These are phyloP conservation scores for Trichoderma afroharzianum DNA, from an alignment of 2,329 filamentous ascomycete genomes.

Conservation along the genomic window DNA sequence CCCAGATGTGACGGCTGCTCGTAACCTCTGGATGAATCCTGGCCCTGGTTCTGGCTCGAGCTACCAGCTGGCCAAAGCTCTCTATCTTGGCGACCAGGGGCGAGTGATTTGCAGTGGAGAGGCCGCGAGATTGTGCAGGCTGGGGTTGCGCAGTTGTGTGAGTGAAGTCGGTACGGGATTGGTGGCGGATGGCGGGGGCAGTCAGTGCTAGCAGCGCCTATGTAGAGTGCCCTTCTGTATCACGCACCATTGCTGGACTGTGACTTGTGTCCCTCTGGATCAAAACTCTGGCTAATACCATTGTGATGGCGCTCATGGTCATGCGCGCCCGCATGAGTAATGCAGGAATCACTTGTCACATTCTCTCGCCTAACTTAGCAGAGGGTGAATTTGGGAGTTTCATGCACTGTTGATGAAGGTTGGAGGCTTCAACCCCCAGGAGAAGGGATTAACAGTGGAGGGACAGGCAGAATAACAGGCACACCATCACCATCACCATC, in stretches of 20 bases:
- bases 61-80: constrained; percentile 3
- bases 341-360: background rate
- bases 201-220: background rate
- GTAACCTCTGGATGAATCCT: background rate
- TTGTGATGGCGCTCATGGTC: background rate
- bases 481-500: background rate
- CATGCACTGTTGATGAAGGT: background rate
- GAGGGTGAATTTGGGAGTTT: background rate
- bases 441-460: background rate
- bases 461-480: background rate
- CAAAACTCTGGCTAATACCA: background rate
- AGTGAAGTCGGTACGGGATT: background rate
- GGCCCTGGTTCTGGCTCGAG: background rate
- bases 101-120: constrained; percentile 14
- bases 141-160: background rate
- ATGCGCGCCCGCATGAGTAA: background rate
- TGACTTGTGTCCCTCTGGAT: background rate
- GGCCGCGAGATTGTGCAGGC: constrained; percentile 14
- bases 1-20: constrained; percentile 3
- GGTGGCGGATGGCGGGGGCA: background rate
- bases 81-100: background rate
- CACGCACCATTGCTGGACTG: background rate
- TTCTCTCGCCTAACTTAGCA: background rate
- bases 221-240: background rate
- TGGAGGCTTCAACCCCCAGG: background rate